These are phyloP conservation scores for Ophiostoma montium DNA, from an alignment of 2,329 filamentous ascomycete species.

Conservation along the genomic window DNA sequence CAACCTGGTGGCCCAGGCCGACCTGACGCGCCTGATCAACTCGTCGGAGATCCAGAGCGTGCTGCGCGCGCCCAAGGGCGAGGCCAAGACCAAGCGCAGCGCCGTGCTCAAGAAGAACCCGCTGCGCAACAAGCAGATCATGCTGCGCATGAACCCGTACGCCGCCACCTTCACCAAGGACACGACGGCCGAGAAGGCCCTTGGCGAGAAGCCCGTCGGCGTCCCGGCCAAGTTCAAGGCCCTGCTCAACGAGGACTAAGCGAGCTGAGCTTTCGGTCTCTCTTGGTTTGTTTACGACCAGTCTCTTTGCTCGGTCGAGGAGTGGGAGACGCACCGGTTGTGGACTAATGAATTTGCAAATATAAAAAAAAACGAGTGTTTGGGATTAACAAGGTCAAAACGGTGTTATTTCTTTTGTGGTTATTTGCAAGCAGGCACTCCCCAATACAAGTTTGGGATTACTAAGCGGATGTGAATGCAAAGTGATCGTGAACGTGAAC, in stretches of 20 bases:
- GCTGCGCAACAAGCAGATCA: constrained; percentile 95
- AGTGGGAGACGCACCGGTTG: not conserved
- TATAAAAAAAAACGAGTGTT: constrained; percentile 1
- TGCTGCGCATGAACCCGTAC: constrained; percentile 98
- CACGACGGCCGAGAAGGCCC: constrained; percentile 60
- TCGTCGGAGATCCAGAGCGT: constrained; percentile 96
- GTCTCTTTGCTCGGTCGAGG: not conserved
- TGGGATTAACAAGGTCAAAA: constrained; percentile 3
- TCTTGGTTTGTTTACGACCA: not conserved
- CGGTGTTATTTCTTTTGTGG: constrained; percentile 1
- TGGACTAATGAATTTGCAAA: not conserved
- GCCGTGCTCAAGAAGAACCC: constrained; percentile 99
- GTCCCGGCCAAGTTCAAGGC: constrained; percentile 16
- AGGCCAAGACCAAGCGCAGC: constrained; percentile 75
- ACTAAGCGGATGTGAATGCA: not conserved
- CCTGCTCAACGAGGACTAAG: constrained; percentile 16
- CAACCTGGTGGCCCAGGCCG: constrained; percentile 85
- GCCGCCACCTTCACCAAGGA: constrained; percentile 80
- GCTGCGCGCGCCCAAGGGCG: constrained; percentile 80
- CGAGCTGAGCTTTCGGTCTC: not conserved
- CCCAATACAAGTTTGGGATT: constrained; percentile 11
- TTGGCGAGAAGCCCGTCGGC: constrained; percentile 15
- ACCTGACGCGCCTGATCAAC: constrained; percentile 98
- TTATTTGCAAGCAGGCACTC: not conserved
- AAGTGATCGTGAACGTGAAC: not conserved